Percentiles rank a stretch among this genome's conserved stretches.
Conservation (phyloP, 129 eudicot genomes). For the Sambucus nigra region DNA sequence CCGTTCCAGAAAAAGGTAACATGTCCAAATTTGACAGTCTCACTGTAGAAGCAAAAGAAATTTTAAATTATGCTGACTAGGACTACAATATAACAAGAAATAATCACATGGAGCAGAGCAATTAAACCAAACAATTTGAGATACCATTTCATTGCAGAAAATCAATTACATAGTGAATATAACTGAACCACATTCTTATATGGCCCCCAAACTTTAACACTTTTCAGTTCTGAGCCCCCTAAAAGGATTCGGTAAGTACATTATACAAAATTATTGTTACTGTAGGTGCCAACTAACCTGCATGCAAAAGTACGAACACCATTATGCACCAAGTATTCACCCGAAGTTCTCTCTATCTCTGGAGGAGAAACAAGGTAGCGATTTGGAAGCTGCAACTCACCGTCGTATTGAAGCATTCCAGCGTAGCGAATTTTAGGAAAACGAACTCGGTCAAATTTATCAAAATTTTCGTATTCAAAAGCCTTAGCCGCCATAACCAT, state of each 20-base stretch:
- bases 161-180: too few relatives aligned
- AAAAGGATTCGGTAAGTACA: too few relatives aligned
- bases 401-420: constrained; percentile 74
- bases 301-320: constrained; percentile 64
- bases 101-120: neutral
- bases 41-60: constrained; percentile 24
- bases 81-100: neutral
- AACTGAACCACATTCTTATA: too few relatives aligned
- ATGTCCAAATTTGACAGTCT: constrained; percentile 67
- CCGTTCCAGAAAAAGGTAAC: constrained; percentile 78
- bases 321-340: constrained; percentile 49
- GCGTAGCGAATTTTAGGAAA: constrained; percentile 57
- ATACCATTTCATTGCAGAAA: neutral
- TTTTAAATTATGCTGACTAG: neutral
- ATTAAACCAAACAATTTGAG: neutral
- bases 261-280: too few relatives aligned
- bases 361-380: constrained; percentile 62
- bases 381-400: constrained; percentile 61
- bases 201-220: too few relatives aligned
- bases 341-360: constrained; percentile 60
- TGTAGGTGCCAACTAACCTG: constrained; percentile 38
- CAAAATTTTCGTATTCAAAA: constrained; percentile 47
- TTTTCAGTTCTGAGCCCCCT: too few relatives aligned
- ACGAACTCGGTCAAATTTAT: constrained; percentile 51
- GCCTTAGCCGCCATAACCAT: constrained; percentile 70